phyloP scores from a whole-genome alignment of 2,329 filamentous ascomycete species.

The Penicillium palitans region DNA sequence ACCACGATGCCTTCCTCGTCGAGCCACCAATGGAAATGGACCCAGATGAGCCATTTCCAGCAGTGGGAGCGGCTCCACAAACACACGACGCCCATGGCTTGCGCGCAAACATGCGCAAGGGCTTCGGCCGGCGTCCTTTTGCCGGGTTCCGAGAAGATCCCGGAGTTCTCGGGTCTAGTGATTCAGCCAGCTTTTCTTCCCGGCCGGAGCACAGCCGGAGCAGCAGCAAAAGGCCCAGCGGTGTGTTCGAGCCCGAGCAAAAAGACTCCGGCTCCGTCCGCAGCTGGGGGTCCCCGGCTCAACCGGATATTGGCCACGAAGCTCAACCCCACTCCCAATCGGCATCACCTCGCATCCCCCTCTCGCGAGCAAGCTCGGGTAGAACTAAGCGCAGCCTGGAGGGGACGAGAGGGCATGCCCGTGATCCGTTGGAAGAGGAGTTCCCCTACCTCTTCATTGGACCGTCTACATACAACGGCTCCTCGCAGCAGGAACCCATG shows the following conservation, averaged over 20 bases:
- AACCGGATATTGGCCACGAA: slow-evolving; percentile 18
- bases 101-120: slow-evolving; percentile 53
- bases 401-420: slow-evolving; percentile 61
- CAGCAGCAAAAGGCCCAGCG: slow-evolving; percentile 19
- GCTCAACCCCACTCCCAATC: slow-evolving; percentile 30
- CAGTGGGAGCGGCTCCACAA: slow-evolving; percentile 19
- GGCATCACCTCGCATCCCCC: slow-evolving; percentile 26
- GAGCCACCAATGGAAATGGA: slow-evolving; percentile 58
- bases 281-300: slow-evolving; percentile 20
- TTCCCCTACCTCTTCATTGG: slow-evolving; percentile 76
- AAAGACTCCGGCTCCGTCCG: slow-evolving; percentile 29
- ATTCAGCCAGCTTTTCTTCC: slow-evolving; percentile 18
- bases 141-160: slow-evolving; percentile 41
- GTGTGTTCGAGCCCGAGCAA: slow-evolving; percentile 22
- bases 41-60: slow-evolving; percentile 34
- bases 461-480: slow-evolving; percentile 50
- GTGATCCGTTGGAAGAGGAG: slow-evolving; percentile 64
- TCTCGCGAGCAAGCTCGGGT: slow-evolving; percentile 33
- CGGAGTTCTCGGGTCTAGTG: slow-evolving; percentile 13
- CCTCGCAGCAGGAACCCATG: slow-evolving; percentile 17
- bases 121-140: slow-evolving; percentile 51
- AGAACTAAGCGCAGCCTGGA: slow-evolving; percentile 42
- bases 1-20: slow-evolving; percentile 55
- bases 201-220: slow-evolving; percentile 14
- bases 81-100: slow-evolving; percentile 30